Conservation (phyloP, 768 basidiomycete species). For the Pluteus cervinus region DNA sequence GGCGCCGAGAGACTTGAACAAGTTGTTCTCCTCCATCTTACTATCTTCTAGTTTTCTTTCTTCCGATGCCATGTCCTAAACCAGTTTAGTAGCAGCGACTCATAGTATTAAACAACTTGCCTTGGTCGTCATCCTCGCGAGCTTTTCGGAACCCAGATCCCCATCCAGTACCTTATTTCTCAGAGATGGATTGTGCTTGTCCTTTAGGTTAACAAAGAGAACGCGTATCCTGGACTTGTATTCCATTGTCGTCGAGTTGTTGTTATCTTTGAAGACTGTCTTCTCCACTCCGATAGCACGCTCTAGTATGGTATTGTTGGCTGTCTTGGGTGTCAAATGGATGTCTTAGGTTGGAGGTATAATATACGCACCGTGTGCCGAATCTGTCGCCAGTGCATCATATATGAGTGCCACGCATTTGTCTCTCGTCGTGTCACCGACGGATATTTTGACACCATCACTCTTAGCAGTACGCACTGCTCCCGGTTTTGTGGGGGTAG, state of each 20-base stretch:
- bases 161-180: constrained; percentile 84
- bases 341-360: not conserved
- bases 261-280: no score
- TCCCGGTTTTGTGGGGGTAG: constrained; percentile 25
- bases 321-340: constrained; percentile 28
- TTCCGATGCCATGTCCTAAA: constrained; percentile 92
- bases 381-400: constrained; percentile 84
- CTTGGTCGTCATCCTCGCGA: constrained; percentile 78
- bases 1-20: constrained; percentile 88
- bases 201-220: constrained; percentile 90
- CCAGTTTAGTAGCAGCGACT: not conserved
- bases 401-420: constrained; percentile 88
- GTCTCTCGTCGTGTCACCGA: constrained; percentile 74
- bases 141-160: constrained; percentile 59
- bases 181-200: constrained; percentile 85
- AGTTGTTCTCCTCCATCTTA: constrained; percentile 77
- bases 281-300: constrained; percentile 71
- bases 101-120: constrained; percentile 31
- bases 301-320: constrained; percentile 58
- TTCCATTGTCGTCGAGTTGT: constrained; percentile 33
- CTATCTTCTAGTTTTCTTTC: constrained; percentile 81
- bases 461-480: constrained; percentile 50
- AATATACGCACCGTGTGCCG: constrained; percentile 71
- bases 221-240: constrained; percentile 84
- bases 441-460: constrained; percentile 62